phyloP scores from a whole-genome alignment of 2,329 filamentous ascomycete species.

The Bipolaris victoriae region DNA sequence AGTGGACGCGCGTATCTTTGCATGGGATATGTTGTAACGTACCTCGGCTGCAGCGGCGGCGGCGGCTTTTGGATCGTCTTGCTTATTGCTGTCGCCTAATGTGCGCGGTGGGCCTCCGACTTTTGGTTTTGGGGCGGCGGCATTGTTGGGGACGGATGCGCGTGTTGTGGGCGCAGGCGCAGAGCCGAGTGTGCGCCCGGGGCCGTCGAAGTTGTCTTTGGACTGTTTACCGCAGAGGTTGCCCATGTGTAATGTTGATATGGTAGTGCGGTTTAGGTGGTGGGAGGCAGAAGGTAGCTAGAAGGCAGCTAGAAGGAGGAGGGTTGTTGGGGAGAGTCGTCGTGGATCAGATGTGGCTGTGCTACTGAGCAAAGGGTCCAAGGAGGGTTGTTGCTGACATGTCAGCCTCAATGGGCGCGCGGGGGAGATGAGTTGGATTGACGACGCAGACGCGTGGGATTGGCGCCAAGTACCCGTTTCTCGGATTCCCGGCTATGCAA shows the following conservation, averaged over 20 bases:
- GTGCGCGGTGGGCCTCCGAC: slow-evolving; percentile 60
- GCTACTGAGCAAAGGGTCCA: slow-evolving; percentile 15
- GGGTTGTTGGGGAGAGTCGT: not conserved
- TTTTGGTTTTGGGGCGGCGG: slow-evolving; percentile 52
- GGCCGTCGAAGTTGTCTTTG: slow-evolving; percentile 67
- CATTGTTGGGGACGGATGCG: slow-evolving; percentile 46
- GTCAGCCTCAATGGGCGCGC: slow-evolving; percentile 26
- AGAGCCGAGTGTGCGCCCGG: slow-evolving; percentile 74
- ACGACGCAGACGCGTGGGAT: slow-evolving; percentile 14
- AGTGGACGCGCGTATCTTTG: slow-evolving; percentile 7
- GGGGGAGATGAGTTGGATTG: slow-evolving; percentile 21
- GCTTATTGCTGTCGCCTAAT: slow-evolving; percentile 60
- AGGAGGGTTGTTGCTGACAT: slow-evolving; percentile 17
- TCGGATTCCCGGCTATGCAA: slow-evolving; percentile 14
- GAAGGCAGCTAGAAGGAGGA: not conserved
- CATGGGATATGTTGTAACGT: slow-evolving; percentile 41
- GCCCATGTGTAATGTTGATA: slow-evolving; percentile 67
- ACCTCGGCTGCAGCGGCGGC: slow-evolving; percentile 88
- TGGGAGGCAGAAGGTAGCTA: not conserved
- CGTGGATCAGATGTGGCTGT: slow-evolving; percentile 17
- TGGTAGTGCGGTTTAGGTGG: not conserved
- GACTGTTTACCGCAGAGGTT: slow-evolving; percentile 79
- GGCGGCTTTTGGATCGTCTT: slow-evolving; percentile 69
- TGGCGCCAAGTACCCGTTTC: slow-evolving; percentile 31
- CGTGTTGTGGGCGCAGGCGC: slow-evolving; percentile 55